Evolutionary conservation across 1,284 basidiomycete species (phyloP).

Genomic region (Cryptococcus depauperatus): DNA sequence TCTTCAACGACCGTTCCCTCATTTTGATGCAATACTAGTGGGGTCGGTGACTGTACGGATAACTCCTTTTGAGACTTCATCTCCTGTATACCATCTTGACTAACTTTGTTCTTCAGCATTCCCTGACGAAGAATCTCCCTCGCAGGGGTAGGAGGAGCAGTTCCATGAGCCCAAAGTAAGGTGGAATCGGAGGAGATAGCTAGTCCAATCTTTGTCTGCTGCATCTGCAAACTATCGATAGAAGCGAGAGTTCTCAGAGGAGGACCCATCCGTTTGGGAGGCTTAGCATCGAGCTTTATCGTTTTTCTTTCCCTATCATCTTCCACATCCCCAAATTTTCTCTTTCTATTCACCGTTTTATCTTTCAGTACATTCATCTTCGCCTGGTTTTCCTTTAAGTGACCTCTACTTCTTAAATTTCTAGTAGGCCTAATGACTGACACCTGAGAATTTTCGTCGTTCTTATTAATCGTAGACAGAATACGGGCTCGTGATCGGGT

Average conservation of each 20-base stretch:
- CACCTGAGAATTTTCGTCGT: constrained; percentile 7
- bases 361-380: constrained; percentile 7
- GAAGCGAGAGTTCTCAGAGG: background rate
- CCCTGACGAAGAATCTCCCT: constrained; percentile 10
- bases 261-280: background rate
- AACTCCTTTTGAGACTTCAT: background rate
- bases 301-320: constrained; percentile 2
- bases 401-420: constrained; percentile 12
- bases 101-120: background rate
- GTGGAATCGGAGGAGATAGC: background rate
- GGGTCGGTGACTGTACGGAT: constrained; percentile 8
- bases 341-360: constrained; percentile 4
- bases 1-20: constrained; percentile 1
- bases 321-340: constrained; percentile 4
- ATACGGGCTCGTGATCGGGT: background rate
- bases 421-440: constrained; percentile 1
- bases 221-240: background rate
- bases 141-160: constrained; percentile 12
- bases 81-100: background rate
- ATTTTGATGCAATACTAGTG: constrained; percentile 10
- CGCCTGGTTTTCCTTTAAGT: constrained; percentile 8
- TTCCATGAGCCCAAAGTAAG: background rate
- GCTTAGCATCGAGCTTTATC: constrained; percentile 2
- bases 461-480: background rate
- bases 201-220: background rate